Base-by-base conservation (phyloP, 805 yeast genomes). In the Zygotorulaspora chibaensis region DNA sequence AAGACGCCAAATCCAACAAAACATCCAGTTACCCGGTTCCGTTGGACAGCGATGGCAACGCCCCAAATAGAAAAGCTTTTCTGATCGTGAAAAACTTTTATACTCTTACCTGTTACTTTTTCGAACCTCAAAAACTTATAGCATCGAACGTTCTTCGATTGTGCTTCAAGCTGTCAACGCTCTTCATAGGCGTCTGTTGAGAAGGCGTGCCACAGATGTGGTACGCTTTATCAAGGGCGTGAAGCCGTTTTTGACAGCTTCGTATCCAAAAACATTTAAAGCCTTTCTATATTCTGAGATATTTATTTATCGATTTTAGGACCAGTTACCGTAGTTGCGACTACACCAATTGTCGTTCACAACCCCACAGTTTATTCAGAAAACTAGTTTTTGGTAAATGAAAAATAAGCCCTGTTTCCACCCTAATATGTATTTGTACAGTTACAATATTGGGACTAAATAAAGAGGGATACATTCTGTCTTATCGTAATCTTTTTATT, bases 371-470 rank as follows among this genome's bases (percentile, higher is more conserved):
- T 54, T 47, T 29, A 40, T 35, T 45, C 29, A 50, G 62, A 64
- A 62, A 65, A 65, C 68, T 64, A 52, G 67, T 62, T 58, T 55
- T 56, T 62, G 69, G 68, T 42, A 65, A 31, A 65, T 33, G 15
- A 55, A 61, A 61, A 23, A 15, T 36, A 25, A 26, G 28, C 63
- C 67, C 64, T 57, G 54, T 55, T 64, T 65, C 68, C 68, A 65
- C 69, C 69, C 69, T 48, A 55, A 54, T 57, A 53, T 61, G 59
- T 38, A 44, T 33, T 53, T 46, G 12, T 35, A 35, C 45, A 37
- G 36, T 50, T 50, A 39, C 60, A 56, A 37, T 11, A 56, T 59
- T 56, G 66, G 68, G 68, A 64, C 68, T 64, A 62, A 52, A 50
- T 47, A 48, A 54, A 54, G 52, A 42, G 63, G 64, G 62, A 48